Base-by-base conservation (phyloP, 768 basidiomycete species). In the Cystoderma amianthinum region DNA sequence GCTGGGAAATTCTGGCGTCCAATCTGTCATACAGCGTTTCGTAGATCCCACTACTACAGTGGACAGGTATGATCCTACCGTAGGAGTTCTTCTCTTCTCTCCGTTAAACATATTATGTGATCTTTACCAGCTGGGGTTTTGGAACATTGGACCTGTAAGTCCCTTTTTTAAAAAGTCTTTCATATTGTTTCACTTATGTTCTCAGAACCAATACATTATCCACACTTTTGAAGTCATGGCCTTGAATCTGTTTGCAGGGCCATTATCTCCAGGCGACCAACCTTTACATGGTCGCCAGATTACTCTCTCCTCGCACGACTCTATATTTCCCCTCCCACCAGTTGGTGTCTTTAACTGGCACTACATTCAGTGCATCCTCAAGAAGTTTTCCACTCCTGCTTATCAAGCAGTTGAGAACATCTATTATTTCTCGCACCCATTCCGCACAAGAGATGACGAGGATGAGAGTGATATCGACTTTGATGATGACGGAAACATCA, bases 361-460 rank as follows among this genome's bases (percentile, higher is more conserved):
- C n/a, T n/a, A n/a, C n/a, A n/a, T n/a, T n/a, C 51, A 52, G 33
- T 50, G 51, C 34, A 42, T 53, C 16, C 44, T 50, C 34, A 53
- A 48, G 36, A 41, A 37, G 37, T 53, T 50, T 32, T 25, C 46
- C 39, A 48, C 49, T 9, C n/a, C 15, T 19, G 44, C 13, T 17
- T 53, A 53, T n/a, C 41, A 18, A 35, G 25, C 2, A 42, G 21
- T 53, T 12, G 32, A 5, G 41, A 50, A 50, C n/a, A 44, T 53
- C 20, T 3, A 32, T 19, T 35, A 45, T 43, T 43, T 24, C 33
- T 34, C 20, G 22, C 24, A 36, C 36, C 51, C 48, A n/a, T 48
- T 50, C 44, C 34, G 37, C 36, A 48, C 47, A 18, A 40, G 23
- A 30, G 36, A 45, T 4, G 49, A 50, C 15, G 46, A 43, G 16